Evolutionary conservation across 805 yeast species (phyloP), one percentile per base, ranked within the genome.

Genomic region (Saturnispora mendoncae): DNA sequence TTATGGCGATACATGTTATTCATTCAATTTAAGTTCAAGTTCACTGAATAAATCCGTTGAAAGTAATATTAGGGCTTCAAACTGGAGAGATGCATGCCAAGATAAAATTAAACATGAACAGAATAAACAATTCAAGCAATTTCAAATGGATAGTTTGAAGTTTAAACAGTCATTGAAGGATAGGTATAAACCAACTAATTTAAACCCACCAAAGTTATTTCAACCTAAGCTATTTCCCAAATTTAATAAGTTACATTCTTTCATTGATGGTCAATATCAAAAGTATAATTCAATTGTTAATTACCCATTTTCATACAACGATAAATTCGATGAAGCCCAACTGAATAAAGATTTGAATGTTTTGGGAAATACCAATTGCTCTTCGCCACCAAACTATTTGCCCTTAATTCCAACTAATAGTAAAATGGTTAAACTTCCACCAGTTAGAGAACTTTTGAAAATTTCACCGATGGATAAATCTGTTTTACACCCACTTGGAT

Each of bases 281-380:
- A 46, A 47, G 19, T 49, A 46, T 40, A 47, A 53, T 33, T 57
- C 58, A 3, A 44, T 61, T 20, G 54, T 58, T 7, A 68, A 72
- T 52, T 73, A 71, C 51, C 79, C 79, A 4, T 73, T 68, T 54
- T 72, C 72, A 52, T 67, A 74, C 14, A 71, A 32, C 10, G 24
- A 18, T 23, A 23, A 23, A 23, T 23, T 23, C 26, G 10, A 23
- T 23, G 9, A 23, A 23, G 26, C 6, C 10, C 6, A 23, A 10
- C 26, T 23, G 10, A 23, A 23, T 6, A 4, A 6, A 6, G 20
- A 32, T 6, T 14, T 13, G 7, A 20, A 19, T 32, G 23, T 19
- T 19, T 19, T 32, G 12, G 25, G 14, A 19, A 17, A 17, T 7
- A 4, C 23, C 12, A 32, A 19, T n/a, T n/a, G n/a, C 17, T 13